Conservation (phyloP, 768 basidiomycete genomes). For the Paxillus rubicundulus region DNA sequence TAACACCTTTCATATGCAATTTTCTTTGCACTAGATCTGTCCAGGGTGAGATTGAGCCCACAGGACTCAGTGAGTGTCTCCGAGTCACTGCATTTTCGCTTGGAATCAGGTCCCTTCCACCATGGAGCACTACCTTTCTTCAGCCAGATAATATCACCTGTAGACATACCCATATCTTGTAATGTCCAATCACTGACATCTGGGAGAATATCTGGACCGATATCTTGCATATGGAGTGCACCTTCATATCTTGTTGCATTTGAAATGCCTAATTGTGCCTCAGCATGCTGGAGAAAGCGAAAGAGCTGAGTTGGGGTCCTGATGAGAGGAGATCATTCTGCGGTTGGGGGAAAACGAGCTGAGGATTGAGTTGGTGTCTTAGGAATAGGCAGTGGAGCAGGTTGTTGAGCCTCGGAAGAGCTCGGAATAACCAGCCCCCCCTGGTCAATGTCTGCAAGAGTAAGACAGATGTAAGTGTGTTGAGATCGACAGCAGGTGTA, state of each 20-base stretch:
- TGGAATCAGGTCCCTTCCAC: too few relatives aligned
- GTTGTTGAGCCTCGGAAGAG: neutral
- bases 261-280: neutral
- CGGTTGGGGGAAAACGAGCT: too few relatives aligned
- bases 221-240: neutral
- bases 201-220: neutral
- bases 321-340: neutral
- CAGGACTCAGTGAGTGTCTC: too few relatives aligned
- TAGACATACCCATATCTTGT: neutral
- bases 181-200: neutral
- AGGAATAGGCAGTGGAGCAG: neutral
- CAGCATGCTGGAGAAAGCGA: neutral
- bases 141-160: slow-evolving; percentile 1
- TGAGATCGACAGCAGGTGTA: neutral
- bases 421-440: neutral
- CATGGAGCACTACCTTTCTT: slow-evolving; percentile 3
- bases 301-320: neutral
- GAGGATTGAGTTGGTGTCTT: too few relatives aligned
- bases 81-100: too few relatives aligned
- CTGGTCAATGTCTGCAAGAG: slow-evolving; percentile 4
- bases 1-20: too few relatives aligned
- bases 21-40: neutral
- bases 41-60: neutral
- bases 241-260: neutral
- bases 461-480: slow-evolving; percentile 1